These are phyloP conservation scores for Cercophora sp. DNA, from an alignment of 495 filamentous ascomycete genomes.

Conservation along the genomic window DNA sequence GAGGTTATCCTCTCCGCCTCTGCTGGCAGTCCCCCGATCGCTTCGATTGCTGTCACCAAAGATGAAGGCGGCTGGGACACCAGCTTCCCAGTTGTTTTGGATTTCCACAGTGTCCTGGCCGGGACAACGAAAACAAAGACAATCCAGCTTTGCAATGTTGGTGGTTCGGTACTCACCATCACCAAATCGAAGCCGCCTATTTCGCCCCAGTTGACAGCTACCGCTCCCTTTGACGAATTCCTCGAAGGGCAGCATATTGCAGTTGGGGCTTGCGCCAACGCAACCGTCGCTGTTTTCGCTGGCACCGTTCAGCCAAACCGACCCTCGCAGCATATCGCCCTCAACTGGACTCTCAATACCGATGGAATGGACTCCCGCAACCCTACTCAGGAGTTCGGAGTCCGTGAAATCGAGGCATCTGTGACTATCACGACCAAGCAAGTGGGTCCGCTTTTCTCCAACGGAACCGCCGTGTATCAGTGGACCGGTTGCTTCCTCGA, in stretches of 20 bases:
- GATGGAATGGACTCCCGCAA: slow-evolving; percentile 42
- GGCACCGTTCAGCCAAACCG: slow-evolving; percentile 45
- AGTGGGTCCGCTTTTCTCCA: slow-evolving; percentile 29
- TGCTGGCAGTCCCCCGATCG: slow-evolving; percentile 35
- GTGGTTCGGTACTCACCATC: slow-evolving; percentile 36
- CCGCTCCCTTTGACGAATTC: slow-evolving; percentile 39
- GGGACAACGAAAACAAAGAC: slow-evolving; percentile 33
- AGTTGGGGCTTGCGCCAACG: slow-evolving; percentile 37
- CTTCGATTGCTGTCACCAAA: slow-evolving; percentile 45
- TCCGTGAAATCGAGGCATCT: slow-evolving; percentile 31
- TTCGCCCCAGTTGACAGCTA: slow-evolving; percentile 35
- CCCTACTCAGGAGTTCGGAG: slow-evolving; percentile 11
- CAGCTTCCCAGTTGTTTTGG: slow-evolving; percentile 30
- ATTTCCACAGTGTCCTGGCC: slow-evolving; percentile 44
- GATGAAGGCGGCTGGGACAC: slow-evolving; percentile 45
- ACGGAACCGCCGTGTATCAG: slow-evolving; percentile 32
- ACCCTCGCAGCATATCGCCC: slow-evolving; percentile 33
- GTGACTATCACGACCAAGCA: slow-evolving; percentile 40
- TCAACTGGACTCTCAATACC: slow-evolving; percentile 45
- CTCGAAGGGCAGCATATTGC: slow-evolving; percentile 46
- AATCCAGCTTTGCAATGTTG: slow-evolving; percentile 42
- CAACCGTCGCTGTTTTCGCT: slow-evolving; percentile 42
- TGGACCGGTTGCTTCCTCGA: slow-evolving; percentile 42
- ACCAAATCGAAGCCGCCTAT: slow-evolving; percentile 50
- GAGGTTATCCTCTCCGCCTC: too few relatives aligned